Base-by-base conservation (phyloP, 768 basidiomycete species). In the Crepidotus variabilis region DNA sequence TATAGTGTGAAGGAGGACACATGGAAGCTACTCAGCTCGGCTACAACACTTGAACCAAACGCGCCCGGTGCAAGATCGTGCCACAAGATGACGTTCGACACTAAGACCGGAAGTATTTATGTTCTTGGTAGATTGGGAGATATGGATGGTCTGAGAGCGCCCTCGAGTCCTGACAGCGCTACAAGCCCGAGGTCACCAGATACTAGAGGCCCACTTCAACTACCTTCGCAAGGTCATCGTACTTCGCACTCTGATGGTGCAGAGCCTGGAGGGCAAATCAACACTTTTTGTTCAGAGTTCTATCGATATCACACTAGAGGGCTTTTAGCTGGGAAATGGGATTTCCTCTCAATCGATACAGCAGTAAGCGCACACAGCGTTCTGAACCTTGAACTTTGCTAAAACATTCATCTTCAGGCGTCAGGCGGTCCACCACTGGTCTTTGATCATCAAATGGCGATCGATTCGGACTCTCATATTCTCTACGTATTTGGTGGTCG, bases 1-100 rank as follows among this genome's bases (percentile, higher is more conserved):
- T 92, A 88, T 64, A 76, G 77, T 58, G 78, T 89, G 64, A 72
- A 71, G 32, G 72, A 78, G 8, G 81, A 85, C 51, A 72, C 75
- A 51, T 93, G 90, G 90, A 72, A 70, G 6, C 61, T 85, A 18
- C 71, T 91, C 46, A 84, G 84, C 57, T 73, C 75, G 20, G 75
- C 72, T 43, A 86, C 87, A 0, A 73, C 78, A 0, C 62, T 69
- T 22, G 85, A 88, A 34, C 72, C 72, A 53, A 83, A 87, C 52
- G 90, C 88, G 0, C 90, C 90, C 8, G 79, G 82, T 1, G 77
- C 87, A 2, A 76, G 90, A 24, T 84, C 85, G 8, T 92, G 90
- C 63, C 91, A 92, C 64, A 90, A 88, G 71, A 90, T 91, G 86
- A 84, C 82, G 16, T 91, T 89, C 63, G 88, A 92, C 61, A 71